Base-by-base conservation (phyloP, 768 basidiomycete genomes). In the Lentinula detonsa region DNA sequence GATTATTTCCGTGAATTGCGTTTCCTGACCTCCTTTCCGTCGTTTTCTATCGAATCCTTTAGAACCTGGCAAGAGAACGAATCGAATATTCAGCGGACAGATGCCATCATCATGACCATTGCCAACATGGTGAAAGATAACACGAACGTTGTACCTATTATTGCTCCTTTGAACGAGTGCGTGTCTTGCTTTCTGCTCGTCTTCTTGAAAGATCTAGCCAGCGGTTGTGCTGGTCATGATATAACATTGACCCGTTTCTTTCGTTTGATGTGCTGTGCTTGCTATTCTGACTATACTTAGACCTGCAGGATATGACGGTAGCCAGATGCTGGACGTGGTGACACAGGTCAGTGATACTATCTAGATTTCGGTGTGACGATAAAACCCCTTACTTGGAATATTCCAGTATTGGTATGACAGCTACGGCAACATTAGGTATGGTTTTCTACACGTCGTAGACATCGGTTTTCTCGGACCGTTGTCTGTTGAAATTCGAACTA, bases 111-210 rank as follows among this genome's bases (percentile, higher is more conserved):
- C 70, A 79, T 84, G 70, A 43, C 55, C 18, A 76, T 93, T 60
- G 84, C 86, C 15, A 73, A 75, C 60, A 82, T 83, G 76, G 91
- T 84, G 68, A 84, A 81, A 2, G 81, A 79, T 4, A 74, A 82
- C 69, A 75, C 88, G 15, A 82, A 85, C 63, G 81, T 84, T 11
- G 90, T 91, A 0, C 72, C 88, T 1, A 74, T 78, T 50, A 92
- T 94, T 58, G 88, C 87, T 21, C 85, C 90, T 1, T 67, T 94
- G 66, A 94, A 93, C 65, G 92, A 93, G 90, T 91, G 63, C 66
- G 72, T 68, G 42, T 34, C 37, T 39, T 39, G 34, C 5, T 34
- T 11, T 39, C 46, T 45, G 1, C 28, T 21, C 42, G 37, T n/a
- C n/a, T 57, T 33, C 35, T 7, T 15, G 16, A 28, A 28, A 28